Conservation (phyloP, 768 basidiomycete genomes). For the Termitomyces bulborhizus region DNA sequence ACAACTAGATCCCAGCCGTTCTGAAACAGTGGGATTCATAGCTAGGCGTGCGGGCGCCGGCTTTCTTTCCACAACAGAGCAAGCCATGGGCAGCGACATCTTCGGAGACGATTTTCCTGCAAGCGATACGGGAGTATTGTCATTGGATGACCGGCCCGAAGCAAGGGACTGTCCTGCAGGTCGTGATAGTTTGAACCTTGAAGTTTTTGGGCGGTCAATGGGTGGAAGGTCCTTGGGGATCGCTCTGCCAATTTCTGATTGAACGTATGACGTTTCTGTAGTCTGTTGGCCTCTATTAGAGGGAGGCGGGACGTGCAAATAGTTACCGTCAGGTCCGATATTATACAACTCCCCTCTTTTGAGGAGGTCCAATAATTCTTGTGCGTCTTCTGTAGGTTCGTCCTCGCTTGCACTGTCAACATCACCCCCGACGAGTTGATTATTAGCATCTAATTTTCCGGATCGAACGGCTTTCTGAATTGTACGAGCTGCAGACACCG, state of each 20-base stretch:
- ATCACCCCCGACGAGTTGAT: constrained; percentile 44
- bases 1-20: constrained; percentile 21
- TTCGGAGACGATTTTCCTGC: constrained; percentile 32
- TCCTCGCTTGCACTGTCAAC: constrained; percentile 53
- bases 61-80: constrained; percentile 10
- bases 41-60: constrained; percentile 23
- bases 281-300: background rate
- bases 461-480: constrained; percentile 46
- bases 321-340: constrained; percentile 38
- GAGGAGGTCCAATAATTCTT: constrained; percentile 47
- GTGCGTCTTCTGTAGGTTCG: constrained; percentile 40
- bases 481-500: constrained; percentile 39
- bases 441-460: constrained; percentile 48
- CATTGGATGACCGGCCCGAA: background rate
- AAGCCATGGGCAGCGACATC: constrained; percentile 8
- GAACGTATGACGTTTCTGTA: background rate
- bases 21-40: constrained; percentile 8
- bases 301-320: constrained; percentile 19
- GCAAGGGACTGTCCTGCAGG: constrained; percentile 22
- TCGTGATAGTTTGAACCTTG: constrained; percentile 45
- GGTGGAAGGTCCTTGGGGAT: constrained; percentile 18
- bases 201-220: constrained; percentile 32
- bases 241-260: constrained; percentile 5
- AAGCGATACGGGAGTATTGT: constrained; percentile 20
- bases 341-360: constrained; percentile 48